A percentile compares a stretch with the other conserved stretches of the same genome.
These are phyloP conservation scores for Pseudoneurospora amorphoporcata DNA, from an alignment of 495 filamentous ascomycete species.

Conservation along the genomic window DNA sequence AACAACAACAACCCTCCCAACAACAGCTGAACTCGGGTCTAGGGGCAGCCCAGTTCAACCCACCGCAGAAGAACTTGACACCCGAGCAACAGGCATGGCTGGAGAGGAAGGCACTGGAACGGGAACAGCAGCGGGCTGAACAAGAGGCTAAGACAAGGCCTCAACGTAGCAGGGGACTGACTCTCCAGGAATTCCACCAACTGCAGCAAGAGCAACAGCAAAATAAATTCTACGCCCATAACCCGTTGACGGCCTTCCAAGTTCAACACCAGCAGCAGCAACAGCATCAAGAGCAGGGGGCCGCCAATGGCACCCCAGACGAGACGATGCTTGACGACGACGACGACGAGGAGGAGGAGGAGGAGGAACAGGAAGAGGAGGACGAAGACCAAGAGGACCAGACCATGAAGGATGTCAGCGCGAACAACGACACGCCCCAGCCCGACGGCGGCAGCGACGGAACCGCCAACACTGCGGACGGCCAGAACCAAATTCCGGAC, in stretches of 20 bases:
- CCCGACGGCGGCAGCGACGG: background rate
- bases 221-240: background rate
- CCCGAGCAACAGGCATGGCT: background rate
- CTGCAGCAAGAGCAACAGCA: background rate
- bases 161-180: background rate
- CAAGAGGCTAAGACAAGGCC: background rate
- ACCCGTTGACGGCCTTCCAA: background rate
- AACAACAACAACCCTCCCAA: background rate
- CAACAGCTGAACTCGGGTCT: background rate
- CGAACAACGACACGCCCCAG: background rate
- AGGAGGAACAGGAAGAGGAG: constrained; percentile 1
- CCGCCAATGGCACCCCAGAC: background rate
- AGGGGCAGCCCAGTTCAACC: background rate
- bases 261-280: background rate
- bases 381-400: background rate
- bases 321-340: background rate
- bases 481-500: background rate
- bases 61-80: background rate
- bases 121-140: background rate
- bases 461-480: background rate
- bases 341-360: background rate
- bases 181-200: background rate
- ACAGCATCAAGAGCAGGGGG: background rate
- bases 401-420: background rate
- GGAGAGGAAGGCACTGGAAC: background rate